These are phyloP conservation scores for Leucaena leucocephala DNA, from an alignment of 306 rosid species.

Conservation along the genomic window DNA sequence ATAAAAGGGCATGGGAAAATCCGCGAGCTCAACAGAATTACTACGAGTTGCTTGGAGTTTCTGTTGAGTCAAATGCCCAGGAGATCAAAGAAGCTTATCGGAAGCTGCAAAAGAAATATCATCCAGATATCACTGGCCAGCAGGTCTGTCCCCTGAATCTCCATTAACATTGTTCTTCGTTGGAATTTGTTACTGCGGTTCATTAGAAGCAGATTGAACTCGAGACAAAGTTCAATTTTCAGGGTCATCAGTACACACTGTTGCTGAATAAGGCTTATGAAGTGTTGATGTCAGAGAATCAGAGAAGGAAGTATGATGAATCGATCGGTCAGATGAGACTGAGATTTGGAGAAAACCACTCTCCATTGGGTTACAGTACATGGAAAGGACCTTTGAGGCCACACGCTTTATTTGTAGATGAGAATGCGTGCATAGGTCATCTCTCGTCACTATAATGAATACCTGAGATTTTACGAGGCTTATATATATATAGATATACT, in stretches of 20 bases:
- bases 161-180: too few relatives aligned
- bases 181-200: not conserved
- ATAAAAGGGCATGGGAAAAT: slow-evolving; percentile 34
- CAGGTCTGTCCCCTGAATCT: slow-evolving; percentile 46
- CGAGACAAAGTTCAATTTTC: not conserved
- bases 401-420: slow-evolving; percentile 83
- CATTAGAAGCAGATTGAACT: slow-evolving; percentile 26
- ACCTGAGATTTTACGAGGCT: not conserved
- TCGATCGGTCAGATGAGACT: slow-evolving; percentile 55
- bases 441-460: not conserved
- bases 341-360: slow-evolving; percentile 38
- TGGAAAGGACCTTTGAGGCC: slow-evolving; percentile 76
- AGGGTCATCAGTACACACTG: slow-evolving; percentile 73
- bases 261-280: slow-evolving; percentile 71
- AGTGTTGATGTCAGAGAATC: slow-evolving; percentile 66
- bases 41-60: slow-evolving; percentile 74
- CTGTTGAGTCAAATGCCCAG: slow-evolving; percentile 56
- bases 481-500: not conserved
- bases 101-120: slow-evolving; percentile 75
- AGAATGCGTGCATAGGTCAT: slow-evolving; percentile 79
- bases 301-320: slow-evolving; percentile 62
- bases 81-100: slow-evolving; percentile 75
- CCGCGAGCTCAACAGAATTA: slow-evolving; percentile 46
- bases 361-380: slow-evolving; percentile 54
- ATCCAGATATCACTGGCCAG: slow-evolving; percentile 83